Conservation (phyloP, 2,329 filamentous ascomycete species). For the Colletotrichum neosansevieriae region DNA sequence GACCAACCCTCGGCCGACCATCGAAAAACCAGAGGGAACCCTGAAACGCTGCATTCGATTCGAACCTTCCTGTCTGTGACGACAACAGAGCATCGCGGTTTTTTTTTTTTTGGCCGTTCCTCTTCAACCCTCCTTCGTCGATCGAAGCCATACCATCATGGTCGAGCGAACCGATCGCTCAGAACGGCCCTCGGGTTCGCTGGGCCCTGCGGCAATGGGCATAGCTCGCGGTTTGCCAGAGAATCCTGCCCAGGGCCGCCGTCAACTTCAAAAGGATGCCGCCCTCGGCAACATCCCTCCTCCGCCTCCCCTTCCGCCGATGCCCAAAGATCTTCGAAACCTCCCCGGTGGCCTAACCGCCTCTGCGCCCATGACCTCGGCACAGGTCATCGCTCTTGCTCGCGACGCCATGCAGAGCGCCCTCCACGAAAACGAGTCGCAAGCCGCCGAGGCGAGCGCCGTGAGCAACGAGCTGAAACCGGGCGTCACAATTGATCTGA, state of each 20-base stretch:
- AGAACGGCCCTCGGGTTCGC: slow-evolving; percentile 44
- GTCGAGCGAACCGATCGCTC: slow-evolving; percentile 40
- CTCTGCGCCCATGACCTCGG: slow-evolving; percentile 66
- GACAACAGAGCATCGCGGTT: slow-evolving; percentile 9
- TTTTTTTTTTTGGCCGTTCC: neutral
- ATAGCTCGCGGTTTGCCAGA: slow-evolving; percentile 56
- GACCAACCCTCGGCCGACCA: slow-evolving; percentile 34
- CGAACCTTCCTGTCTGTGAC: slow-evolving; percentile 24
- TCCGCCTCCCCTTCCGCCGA: slow-evolving; percentile 58
- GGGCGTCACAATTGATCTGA: slow-evolving; percentile 83
- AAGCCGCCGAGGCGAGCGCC: slow-evolving; percentile 70
- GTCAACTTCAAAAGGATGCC: slow-evolving; percentile 52
- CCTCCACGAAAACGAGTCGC: slow-evolving; percentile 73
- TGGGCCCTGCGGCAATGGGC: slow-evolving; percentile 50
- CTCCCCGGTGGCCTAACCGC: slow-evolving; percentile 61
- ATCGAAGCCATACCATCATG: slow-evolving; percentile 31
- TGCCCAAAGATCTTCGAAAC: slow-evolving; percentile 59
- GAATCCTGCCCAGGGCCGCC: slow-evolving; percentile 53
- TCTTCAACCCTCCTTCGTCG: slow-evolving; percentile 6
- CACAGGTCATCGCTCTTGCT: slow-evolving; percentile 74
- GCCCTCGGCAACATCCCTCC: slow-evolving; percentile 55
- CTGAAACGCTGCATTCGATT: slow-evolving; percentile 38
- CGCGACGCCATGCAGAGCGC: slow-evolving; percentile 76
- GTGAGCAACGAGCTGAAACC: slow-evolving; percentile 73
- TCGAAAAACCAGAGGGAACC: slow-evolving; percentile 29